These are phyloP conservation scores for Casuarina cunninghamiana DNA, from an alignment of 306 rosid genomes.

Conservation along the genomic window DNA sequence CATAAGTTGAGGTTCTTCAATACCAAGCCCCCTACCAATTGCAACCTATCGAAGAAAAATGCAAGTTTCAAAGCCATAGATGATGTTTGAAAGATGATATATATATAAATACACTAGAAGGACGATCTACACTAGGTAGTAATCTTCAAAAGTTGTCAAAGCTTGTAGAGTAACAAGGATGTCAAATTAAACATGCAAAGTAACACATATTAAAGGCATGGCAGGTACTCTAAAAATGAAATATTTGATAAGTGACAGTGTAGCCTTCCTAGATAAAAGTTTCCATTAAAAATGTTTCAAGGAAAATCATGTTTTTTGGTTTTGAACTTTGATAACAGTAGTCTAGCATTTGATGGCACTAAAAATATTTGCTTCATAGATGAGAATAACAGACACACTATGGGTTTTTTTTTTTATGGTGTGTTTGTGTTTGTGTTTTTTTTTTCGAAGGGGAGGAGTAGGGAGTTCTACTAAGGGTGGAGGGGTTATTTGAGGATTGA, in stretches of 20 bases:
- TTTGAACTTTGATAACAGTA: neutral
- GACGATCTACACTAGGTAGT: neutral
- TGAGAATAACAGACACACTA: too few species aligned
- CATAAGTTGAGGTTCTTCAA: constrained; percentile 95
- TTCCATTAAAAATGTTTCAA: too few species aligned
- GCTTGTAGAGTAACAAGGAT: neutral
- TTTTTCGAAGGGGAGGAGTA: too few species aligned
- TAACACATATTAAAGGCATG: constrained; percentile 16
- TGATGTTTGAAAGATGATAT: neutral
- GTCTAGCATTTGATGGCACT: neutral
- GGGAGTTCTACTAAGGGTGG: too few species aligned
- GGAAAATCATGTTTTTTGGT: neutral
- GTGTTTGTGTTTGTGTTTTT: too few species aligned
- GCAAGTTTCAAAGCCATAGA: constrained; percentile 3
- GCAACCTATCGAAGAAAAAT: constrained; percentile 60
- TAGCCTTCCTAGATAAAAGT: neutral
- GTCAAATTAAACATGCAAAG: constrained; percentile 28
- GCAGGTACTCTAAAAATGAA: constrained; percentile 2
- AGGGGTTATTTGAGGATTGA: neutral
- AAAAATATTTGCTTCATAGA: neutral
- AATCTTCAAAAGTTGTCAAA: neutral
- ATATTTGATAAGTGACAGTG: neutral
- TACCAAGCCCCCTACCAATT: constrained; percentile 84
- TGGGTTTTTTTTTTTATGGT: too few species aligned
- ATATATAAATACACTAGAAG: neutral